Base-by-base conservation (phyloP, 2,329 filamentous ascomycete species). In the Blastomyces parvus region DNA sequence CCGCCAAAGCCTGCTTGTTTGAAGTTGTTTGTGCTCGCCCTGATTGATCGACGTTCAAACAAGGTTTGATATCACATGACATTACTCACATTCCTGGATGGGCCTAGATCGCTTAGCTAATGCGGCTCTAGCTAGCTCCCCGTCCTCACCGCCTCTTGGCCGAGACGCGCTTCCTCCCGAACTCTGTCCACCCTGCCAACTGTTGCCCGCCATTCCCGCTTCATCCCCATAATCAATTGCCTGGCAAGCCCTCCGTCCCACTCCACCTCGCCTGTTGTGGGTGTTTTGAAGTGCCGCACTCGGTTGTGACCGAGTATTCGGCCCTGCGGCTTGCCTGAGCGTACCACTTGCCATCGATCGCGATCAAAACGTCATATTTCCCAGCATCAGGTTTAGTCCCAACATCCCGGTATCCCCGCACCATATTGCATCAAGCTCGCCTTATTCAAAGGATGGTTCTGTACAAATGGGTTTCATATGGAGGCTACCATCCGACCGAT, bases 131-230 rank as follows among this genome's bases (percentile, higher is more conserved):
- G 48, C 13, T 36, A 40, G 25, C 55, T 33, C 17, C 19, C 48
- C 61, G 3, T 52, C 38, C 57, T 67, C 66, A 66, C 66, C 63
- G 64, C 64, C 61, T 67, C 63, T 67, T 65, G 65, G 64, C 62
- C 53, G 27, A 59, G 33, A 53, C 30, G 38, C 48, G 25, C 44
- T 57, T 57, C 22, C 19, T 33, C 44, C 42, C 19, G 57, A 22
- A 50, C 38, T 38, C 22, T 53, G 55, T 40, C 57, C 57, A 48
- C 25, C 25, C 13, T 22, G 25, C 25, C 14, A 40, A 14, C 38
- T 44, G 25, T 19, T n/a, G 30, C 40, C 36, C 22, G 22, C 55
- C 27, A 36, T 59, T 50, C 58, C 50, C 46, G 42, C 62, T 19
- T 44, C 48, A 38, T 38, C 38, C 50, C 30, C 44, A 48, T 30